These are phyloP conservation scores for Xerocomellus dryophilus DNA, from an alignment of 768 basidiomycete genomes.

Conservation along the genomic window DNA sequence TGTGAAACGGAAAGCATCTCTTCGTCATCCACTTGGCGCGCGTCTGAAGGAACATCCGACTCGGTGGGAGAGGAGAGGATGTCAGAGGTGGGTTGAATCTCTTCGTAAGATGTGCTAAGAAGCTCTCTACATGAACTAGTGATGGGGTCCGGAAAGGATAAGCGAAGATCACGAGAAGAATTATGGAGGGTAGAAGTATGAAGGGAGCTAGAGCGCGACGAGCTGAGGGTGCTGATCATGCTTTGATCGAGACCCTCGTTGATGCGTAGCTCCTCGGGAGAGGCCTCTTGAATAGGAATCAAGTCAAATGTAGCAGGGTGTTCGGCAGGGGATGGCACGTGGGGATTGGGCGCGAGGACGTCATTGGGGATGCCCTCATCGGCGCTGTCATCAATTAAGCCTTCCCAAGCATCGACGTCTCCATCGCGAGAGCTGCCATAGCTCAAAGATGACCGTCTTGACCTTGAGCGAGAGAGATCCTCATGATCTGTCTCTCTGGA, in stretches of 20 bases:
- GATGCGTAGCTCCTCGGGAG: slow-evolving; percentile 63
- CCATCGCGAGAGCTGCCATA: slow-evolving; percentile 63
- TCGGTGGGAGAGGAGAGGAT: slow-evolving; percentile 21
- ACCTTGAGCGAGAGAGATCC: slow-evolving; percentile 50
- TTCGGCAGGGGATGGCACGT: slow-evolving; percentile 21
- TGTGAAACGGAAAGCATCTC: slow-evolving; percentile 23
- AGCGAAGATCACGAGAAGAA: slow-evolving; percentile 68
- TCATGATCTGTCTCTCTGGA: slow-evolving; percentile 60
- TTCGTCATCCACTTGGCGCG: slow-evolving; percentile 33
- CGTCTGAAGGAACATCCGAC: slow-evolving; percentile 13
- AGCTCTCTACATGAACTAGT: slow-evolving; percentile 66
- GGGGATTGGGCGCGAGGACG: slow-evolving; percentile 20
- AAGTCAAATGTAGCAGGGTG: slow-evolving; percentile 27
- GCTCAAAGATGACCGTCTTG: slow-evolving; percentile 69
- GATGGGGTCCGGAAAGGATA: slow-evolving; percentile 83
- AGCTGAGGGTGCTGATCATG: slow-evolving; percentile 74
- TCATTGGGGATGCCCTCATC: slow-evolving; percentile 42
- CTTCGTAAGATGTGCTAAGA: slow-evolving; percentile 54
- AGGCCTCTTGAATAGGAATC: slow-evolving; percentile 32
- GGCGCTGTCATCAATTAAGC: slow-evolving; percentile 60
- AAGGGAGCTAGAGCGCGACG: slow-evolving; percentile 64
- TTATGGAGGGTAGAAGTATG: slow-evolving; percentile 53
- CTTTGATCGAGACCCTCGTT: slow-evolving; percentile 79
- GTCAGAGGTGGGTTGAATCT: slow-evolving; percentile 42
- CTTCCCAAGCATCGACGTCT: slow-evolving; percentile 77